Percentiles rank a stretch among this genome's conserved stretches.
Conservation (phyloP, 2,329 filamentous ascomycete genomes). For the Sporothrix mexicana region DNA sequence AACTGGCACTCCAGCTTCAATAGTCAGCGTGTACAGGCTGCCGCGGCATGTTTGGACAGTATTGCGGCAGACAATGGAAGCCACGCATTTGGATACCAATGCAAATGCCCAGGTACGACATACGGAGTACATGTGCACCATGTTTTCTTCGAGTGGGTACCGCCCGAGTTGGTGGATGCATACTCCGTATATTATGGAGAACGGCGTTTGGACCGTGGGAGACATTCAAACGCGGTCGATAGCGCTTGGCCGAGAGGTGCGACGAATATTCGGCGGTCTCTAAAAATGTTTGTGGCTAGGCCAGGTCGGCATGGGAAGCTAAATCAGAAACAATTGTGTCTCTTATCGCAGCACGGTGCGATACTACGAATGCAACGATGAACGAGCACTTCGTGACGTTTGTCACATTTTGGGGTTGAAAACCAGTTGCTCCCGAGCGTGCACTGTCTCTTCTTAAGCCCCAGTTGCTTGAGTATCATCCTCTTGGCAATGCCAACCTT, state of each 20-base stretch:
- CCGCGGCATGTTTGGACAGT: conserved; percentile 34
- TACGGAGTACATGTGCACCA: conserved; percentile 53
- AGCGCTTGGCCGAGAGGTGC: neutral
- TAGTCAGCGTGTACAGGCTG: conserved; percentile 37
- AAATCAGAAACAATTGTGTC: no score
- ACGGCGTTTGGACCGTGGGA: conserved; percentile 51
- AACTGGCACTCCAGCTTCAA: conserved; percentile 50
- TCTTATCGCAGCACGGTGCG: no score
- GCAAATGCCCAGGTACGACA: conserved; percentile 40
- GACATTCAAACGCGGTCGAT: conserved; percentile 45
- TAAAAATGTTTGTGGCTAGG: neutral
- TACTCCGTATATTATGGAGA: conserved; percentile 64
- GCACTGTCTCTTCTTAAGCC: no score
- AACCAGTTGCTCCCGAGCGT: no score
- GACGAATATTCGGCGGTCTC: neutral
- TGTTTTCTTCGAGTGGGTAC: conserved; percentile 68
- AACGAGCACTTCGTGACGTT: no score
- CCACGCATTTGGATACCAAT: neutral
- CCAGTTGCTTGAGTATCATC: no score
- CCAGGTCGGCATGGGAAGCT: no score
- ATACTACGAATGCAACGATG: no score
- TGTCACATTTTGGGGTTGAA: no score
- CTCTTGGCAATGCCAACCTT: no score
- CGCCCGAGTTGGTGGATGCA: conserved; percentile 55
- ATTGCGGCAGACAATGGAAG: neutral